Evolutionary conservation across 2,329 filamentous ascomycete species (phyloP).

Genomic region (Colletotrichum salicis): DNA sequence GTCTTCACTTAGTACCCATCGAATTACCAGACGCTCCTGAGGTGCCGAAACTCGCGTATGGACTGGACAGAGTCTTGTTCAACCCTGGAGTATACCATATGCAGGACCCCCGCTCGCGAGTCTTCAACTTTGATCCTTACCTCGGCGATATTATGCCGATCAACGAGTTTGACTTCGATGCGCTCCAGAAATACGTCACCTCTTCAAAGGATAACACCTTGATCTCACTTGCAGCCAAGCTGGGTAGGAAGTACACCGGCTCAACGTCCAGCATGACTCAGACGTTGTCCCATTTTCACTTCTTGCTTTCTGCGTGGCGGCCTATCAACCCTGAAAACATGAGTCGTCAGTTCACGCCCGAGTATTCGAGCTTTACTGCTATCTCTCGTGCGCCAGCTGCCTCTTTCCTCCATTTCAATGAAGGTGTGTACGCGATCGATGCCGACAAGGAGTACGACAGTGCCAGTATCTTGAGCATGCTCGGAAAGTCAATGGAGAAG

Average conservation of each 20-base stretch:
- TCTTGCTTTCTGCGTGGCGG: slow-evolving; percentile 86
- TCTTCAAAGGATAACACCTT: slow-evolving; percentile 85
- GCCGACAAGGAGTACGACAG: slow-evolving; percentile 92
- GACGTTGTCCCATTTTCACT: slow-evolving; percentile 91
- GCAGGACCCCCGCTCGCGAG: slow-evolving; percentile 85
- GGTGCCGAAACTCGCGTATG: slow-evolving; percentile 75
- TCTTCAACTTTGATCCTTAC: slow-evolving; percentile 98
- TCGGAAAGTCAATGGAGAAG: slow-evolving; percentile 97
- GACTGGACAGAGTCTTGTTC: slow-evolving; percentile 90
- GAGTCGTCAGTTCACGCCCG: slow-evolving; percentile 73
- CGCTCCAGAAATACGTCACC: slow-evolving; percentile 87
- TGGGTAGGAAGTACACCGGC: slow-evolving; percentile 84
- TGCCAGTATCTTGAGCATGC: slow-evolving; percentile 87
- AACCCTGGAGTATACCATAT: slow-evolving; percentile 93
- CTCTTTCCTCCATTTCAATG: slow-evolving; percentile 82
- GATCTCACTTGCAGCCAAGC: slow-evolving; percentile 71
- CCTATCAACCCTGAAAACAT: slow-evolving; percentile 73
- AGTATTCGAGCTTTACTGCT: slow-evolving; percentile 74
- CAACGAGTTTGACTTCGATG: slow-evolving; percentile 89
- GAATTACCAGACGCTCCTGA: slow-evolving; percentile 44
- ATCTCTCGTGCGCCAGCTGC: slow-evolving; percentile 80
- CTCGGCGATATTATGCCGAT: slow-evolving; percentile 93
- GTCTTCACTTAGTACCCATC: slow-evolving; percentile 46
- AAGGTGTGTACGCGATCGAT: slow-evolving; percentile 93
- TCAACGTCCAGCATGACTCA: slow-evolving; percentile 98